phyloP scores from a whole-genome alignment of 2,329 filamentous ascomycete genomes.

The Fusarium ramigenum region DNA sequence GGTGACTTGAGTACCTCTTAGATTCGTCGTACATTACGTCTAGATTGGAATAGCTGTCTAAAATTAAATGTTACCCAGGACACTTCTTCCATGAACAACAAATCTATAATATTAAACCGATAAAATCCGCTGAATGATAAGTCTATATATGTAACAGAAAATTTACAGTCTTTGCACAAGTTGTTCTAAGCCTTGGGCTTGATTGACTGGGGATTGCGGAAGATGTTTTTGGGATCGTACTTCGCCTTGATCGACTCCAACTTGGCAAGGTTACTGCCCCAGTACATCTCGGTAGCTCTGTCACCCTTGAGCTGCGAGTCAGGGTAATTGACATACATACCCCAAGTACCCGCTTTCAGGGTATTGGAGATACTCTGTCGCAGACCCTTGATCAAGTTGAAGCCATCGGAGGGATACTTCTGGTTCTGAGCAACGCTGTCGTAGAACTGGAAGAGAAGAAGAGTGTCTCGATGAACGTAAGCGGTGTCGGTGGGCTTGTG shows the following conservation, averaged over 20 bases:
- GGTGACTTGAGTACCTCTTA: too few relatives aligned
- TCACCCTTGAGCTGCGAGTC: conserved; percentile 49
- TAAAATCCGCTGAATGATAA: neutral
- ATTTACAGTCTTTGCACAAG: neutral
- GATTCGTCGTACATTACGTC: too few relatives aligned
- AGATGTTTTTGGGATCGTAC: conserved; percentile 50
- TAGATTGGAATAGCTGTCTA: fast-evolving
- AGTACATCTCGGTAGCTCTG: conserved; percentile 50
- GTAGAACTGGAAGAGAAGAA: conserved; percentile 62
- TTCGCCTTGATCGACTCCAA: conserved; percentile 49
- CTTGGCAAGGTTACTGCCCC: conserved; percentile 48
- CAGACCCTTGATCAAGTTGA: conserved; percentile 48
- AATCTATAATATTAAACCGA: neutral
- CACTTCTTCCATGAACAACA: fast-evolving
- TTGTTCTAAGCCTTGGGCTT: conserved; percentile 13
- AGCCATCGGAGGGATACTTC: conserved; percentile 48
- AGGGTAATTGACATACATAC: conserved; percentile 55
- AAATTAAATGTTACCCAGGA: neutral
- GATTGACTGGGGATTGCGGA: conserved; percentile 51
- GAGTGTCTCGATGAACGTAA: conserved; percentile 54
- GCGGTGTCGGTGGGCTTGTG: conserved; percentile 45
- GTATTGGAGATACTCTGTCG: conserved; percentile 45
- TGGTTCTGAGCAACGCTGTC: conserved; percentile 47
- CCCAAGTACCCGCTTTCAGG: conserved; percentile 45
- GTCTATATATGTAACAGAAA: neutral